These are phyloP conservation scores for Globisporangium middletonii DNA, from an alignment of 352 stramenopile species.

Conservation along the genomic window DNA sequence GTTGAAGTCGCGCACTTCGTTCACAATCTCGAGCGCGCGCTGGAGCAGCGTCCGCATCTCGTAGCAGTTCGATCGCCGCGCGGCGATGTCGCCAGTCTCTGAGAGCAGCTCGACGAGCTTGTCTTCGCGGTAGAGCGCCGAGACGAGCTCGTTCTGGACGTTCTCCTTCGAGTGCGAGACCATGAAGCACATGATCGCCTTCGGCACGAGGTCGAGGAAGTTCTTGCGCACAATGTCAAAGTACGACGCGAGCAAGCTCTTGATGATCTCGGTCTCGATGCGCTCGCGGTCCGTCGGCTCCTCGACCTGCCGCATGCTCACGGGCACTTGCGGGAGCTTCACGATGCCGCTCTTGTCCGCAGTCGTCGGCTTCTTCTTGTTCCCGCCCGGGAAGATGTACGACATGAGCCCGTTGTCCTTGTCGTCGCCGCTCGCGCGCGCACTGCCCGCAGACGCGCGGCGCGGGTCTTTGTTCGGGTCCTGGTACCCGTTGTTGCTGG, in stretches of 20 bases:
- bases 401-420: slow-evolving; percentile 69
- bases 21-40: slow-evolving; percentile 96
- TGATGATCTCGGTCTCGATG: slow-evolving; percentile 99
- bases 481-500: slow-evolving; percentile 30
- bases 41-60: slow-evolving; percentile 96
- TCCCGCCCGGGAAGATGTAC: slow-evolving; percentile 54
- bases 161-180: slow-evolving; percentile 93
- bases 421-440: slow-evolving; percentile 32
- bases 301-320: slow-evolving; percentile 94
- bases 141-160: slow-evolving; percentile 97
- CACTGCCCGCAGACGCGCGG: slow-evolving; percentile 16
- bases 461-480: slow-evolving; percentile 47
- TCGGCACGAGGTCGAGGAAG: slow-evolving; percentile 98
- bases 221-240: slow-evolving; percentile 99
- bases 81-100: slow-evolving; percentile 93
- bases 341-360: slow-evolving; percentile 71
- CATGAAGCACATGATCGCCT: slow-evolving; percentile 99
- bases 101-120: slow-evolving; percentile 95
- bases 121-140: slow-evolving; percentile 95
- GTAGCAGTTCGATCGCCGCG: slow-evolving; percentile 91
- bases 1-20: slow-evolving; percentile 98
- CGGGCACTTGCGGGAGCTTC: slow-evolving; percentile 94
- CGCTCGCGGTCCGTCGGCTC: slow-evolving; percentile 94
- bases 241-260: slow-evolving; percentile 95
- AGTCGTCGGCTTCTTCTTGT: slow-evolving; percentile 32